Evolutionary conservation across 805 yeast species (phyloP).

Genomic region (Candida oleophila): DNA sequence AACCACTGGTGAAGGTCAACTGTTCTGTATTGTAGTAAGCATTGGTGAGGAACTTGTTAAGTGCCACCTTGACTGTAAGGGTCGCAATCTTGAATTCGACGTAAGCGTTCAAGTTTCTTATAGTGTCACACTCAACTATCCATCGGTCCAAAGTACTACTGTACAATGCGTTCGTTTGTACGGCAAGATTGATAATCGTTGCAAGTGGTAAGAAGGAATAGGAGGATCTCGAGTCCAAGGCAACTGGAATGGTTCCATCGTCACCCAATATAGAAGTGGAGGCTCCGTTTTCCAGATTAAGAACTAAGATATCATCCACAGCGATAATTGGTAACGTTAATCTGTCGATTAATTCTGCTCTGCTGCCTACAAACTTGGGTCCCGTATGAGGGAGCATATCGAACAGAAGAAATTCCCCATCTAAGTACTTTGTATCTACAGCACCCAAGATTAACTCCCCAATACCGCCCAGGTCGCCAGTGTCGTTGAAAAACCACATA

Average conservation of each 20-base stretch:
- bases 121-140: conserved; percentile 58
- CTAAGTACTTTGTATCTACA: conserved; percentile 46
- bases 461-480: conserved; percentile 11
- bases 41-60: conserved; percentile 44
- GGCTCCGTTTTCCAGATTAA: conserved; percentile 36
- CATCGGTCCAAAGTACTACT: conserved; percentile 47
- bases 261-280: conserved; percentile 7
- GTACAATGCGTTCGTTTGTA: conserved; percentile 69
- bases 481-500: conserved; percentile 23
- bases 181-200: conserved; percentile 58
- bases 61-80: conserved; percentile 48
- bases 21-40: conserved; percentile 33
- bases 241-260: conserved; percentile 43
- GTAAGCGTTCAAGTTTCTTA: conserved; percentile 48
- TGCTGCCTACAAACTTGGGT: conserved; percentile 40
- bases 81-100: conserved; percentile 55
- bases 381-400: conserved; percentile 48
- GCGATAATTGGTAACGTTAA: conserved; percentile 29
- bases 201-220: conserved; percentile 55
- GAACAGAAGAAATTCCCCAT: conserved; percentile 49
- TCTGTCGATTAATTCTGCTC: conserved; percentile 10
- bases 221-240: conserved; percentile 55
- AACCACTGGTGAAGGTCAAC: conserved; percentile 53
- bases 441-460: conserved; percentile 56
- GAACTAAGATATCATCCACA: conserved; percentile 21